Evolutionary conservation across 345 rosid genomes (phyloP), one percentile per base, ranked within the genome.

Genomic region (Bretschneidera sinensis): DNA sequence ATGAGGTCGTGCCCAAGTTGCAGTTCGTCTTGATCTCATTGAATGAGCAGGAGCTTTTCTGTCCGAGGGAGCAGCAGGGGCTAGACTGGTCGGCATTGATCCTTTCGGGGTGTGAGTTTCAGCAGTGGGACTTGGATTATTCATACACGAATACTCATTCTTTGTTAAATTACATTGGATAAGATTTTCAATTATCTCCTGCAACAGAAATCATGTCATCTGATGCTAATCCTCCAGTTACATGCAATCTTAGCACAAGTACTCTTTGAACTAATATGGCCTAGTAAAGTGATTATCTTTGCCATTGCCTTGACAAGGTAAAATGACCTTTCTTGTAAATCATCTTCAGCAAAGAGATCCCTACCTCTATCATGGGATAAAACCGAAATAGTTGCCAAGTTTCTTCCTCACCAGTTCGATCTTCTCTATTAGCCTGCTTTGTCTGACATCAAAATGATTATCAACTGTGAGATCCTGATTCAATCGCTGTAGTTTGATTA

Each of bases 301-400:
- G 45, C 16, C 45, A 39, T 39, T 4, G 45, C 45, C 15, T 14
- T 39, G 45, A 5, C 11, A 39, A 28, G 33, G 8, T 8, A 14
- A 7, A 39, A 39, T 14, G 45, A 39, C 45, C 45, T 28, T 28
- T 28, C 33, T 28, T 3, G 15, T 39, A 39, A 13, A 39, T 39
- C 10, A 1, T 39, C 9, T 39, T 39, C 15, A 57, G 48, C 25
- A 21, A 10, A 33, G 31, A 54, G 15, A 18, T 28, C 53, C 64
- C 28, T 81, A 87, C 98, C 98, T 92, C 97, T 61, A 89, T 10
- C 77, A 92, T 58, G 43, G 98, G 98, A 76, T 82, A 92, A 76
- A 92, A 92, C 57, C 95, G 86, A 65, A 83, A 92, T 6, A 89
- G 80, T 65, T 78, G 85, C 98, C 98, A 92, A 24, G 89, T 79